These are phyloP conservation scores for Sordariomycetes sp. DNA, from an alignment of 2,329 filamentous ascomycete species.

Conservation along the genomic window DNA sequence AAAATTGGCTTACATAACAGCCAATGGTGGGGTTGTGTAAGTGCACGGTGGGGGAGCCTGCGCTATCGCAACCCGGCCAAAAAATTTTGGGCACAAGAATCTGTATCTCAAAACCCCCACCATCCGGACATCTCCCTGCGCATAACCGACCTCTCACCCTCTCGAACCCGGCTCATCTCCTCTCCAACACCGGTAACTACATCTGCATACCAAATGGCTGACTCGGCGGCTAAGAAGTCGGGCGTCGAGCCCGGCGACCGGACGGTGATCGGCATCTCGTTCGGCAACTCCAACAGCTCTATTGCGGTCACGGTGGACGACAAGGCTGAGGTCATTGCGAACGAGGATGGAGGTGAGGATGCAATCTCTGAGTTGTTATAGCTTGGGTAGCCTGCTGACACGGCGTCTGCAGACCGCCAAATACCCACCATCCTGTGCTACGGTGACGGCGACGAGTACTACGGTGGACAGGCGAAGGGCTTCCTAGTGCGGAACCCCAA, in stretches of 20 bases:
- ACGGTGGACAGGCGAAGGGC: slow-evolving; percentile 87
- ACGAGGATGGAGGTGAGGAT: slow-evolving; percentile 83
- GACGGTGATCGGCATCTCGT: slow-evolving; percentile 85
- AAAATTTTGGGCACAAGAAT: slow-evolving; percentile 2
- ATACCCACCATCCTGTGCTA: slow-evolving; percentile 94
- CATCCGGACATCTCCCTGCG: not conserved
- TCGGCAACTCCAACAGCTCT: slow-evolving; percentile 97
- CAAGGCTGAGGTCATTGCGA: slow-evolving; percentile 95
- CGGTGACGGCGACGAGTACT: slow-evolving; percentile 91
- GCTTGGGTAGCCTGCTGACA: not conserved
- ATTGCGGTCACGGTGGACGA: slow-evolving; percentile 91
- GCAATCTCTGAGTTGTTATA: not conserved
- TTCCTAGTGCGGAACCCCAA: slow-evolving; percentile 85
- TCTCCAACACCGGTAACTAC: not conserved
- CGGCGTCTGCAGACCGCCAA: slow-evolving; percentile 63
- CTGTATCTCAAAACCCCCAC: slow-evolving; percentile 8
- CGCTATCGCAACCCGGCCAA: not conserved
- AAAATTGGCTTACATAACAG: not conserved
- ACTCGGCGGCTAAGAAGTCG: slow-evolving; percentile 25
- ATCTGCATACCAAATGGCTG: slow-evolving; percentile 8
- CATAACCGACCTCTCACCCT: slow-evolving; percentile 1
- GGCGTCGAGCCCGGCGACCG: slow-evolving; percentile 45
- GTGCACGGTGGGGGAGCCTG: not conserved
- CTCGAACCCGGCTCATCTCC: not conserved
- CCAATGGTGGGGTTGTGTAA: not conserved